phyloP scores from a whole-genome alignment of 208 protist genomes.

The Crithidia sp. region DNA sequence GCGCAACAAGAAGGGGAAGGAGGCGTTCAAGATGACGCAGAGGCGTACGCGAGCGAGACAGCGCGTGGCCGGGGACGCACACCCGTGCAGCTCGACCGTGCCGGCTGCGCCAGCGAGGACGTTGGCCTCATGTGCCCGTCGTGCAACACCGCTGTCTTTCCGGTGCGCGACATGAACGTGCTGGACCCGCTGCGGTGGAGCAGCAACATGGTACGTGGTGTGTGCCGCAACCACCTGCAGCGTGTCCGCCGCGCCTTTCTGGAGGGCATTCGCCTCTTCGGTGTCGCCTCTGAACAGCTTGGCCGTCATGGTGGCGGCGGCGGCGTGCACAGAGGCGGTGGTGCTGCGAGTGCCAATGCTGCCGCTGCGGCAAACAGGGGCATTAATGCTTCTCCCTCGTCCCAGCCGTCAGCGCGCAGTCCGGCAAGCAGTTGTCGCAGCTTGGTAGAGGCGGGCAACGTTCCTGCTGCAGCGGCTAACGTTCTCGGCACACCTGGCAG shows the following conservation, averaged over 20 bases:
- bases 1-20: no score
- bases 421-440: constrained; percentile 32
- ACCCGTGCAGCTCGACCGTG: constrained; percentile 38
- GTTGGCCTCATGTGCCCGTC: constrained; percentile 55
- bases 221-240: constrained; percentile 85
- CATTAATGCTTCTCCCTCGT: constrained; percentile 16
- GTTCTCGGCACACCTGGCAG: constrained; percentile 5
- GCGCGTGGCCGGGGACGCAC: neutral
- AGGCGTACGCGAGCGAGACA: no score
- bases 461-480: neutral
- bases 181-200: constrained; percentile 91
- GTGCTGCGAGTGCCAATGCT: neutral
- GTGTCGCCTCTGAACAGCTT: constrained; percentile 50
- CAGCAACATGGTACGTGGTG: constrained; percentile 89
- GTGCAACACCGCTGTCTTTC: constrained; percentile 75
- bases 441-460: constrained; percentile 16
- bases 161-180: constrained; percentile 89
- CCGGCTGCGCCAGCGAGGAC: constrained; percentile 43
- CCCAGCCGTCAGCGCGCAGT: constrained; percentile 31
- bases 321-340: neutral
- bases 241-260: constrained; percentile 75
- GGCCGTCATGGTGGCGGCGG: neutral
- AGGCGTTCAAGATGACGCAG: no score
- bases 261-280: constrained; percentile 61
- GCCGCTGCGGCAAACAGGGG: no score